Percentiles rank a stretch among this genome's conserved stretches.
Evolutionary conservation across 1,139 yeast genomes (phyloP).

Genomic region (Kurtzmaniella quercitrusa): DNA sequence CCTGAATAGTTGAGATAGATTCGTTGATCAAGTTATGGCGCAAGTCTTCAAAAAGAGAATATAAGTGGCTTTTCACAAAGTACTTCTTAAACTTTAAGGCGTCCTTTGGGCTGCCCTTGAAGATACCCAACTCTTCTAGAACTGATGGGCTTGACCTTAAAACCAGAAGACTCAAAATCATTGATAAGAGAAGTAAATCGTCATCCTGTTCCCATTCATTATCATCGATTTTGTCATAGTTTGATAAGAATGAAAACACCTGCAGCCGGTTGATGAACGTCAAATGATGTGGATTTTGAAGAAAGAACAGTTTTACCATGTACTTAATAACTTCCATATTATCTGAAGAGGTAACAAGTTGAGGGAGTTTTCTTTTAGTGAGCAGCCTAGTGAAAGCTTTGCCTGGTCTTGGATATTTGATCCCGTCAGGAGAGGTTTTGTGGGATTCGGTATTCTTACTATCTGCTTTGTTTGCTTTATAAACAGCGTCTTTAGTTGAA

Average conservation of each 20-base stretch:
- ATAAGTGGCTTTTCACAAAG: constrained; percentile 28
- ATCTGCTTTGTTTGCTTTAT: not conserved
- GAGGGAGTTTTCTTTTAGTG: constrained; percentile 27
- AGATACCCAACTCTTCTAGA: constrained; percentile 22
- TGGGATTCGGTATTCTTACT: not conserved
- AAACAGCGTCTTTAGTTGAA: too few relatives aligned
- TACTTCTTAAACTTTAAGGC: constrained; percentile 22
- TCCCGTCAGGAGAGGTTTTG: not conserved
- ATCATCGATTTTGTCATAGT: constrained; percentile 26
- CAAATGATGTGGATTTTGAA: constrained; percentile 25
- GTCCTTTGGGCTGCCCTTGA: constrained; percentile 17
- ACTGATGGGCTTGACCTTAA: constrained; percentile 37
- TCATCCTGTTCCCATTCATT: constrained; percentile 49
- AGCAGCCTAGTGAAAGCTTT: not conserved
- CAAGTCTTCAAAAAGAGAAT: constrained; percentile 34
- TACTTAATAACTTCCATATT: constrained; percentile 23
- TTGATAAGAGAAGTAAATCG: constrained; percentile 42
- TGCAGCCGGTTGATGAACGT: constrained; percentile 27
- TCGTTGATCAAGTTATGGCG: constrained; percentile 46
- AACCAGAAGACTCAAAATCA: constrained; percentile 39
- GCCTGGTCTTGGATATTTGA: not conserved
- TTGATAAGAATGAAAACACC: constrained; percentile 26
- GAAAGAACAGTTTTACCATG: constrained; percentile 33
- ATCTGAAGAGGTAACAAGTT: constrained; percentile 17
- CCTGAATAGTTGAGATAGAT: constrained; percentile 43